Conservation (phyloP, 179 eudicot species). For the Drosera spatulata region DNA sequence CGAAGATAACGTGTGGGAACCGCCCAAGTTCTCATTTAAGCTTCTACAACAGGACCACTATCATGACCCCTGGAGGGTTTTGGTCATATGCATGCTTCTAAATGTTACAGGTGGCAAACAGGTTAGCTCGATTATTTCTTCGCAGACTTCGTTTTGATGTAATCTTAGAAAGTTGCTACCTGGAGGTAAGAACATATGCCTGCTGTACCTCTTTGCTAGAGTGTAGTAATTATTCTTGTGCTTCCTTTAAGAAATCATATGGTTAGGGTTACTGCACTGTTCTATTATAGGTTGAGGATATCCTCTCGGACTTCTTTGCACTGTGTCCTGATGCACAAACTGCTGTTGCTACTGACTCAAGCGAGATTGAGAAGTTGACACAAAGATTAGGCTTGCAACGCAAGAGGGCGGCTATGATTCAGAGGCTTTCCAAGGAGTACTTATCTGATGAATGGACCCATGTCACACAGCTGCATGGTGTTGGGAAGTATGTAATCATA, state of each 20-base stretch:
- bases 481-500: constrained; percentile 49
- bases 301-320: constrained; percentile 38
- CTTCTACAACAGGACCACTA: constrained; percentile 81
- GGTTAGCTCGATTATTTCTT: constrained; percentile 19
- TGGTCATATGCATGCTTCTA: constrained; percentile 81
- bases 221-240: too few species aligned
- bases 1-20: constrained; percentile 57
- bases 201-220: too few species aligned
- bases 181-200: too few species aligned
- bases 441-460: constrained; percentile 54
- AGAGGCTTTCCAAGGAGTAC: constrained; percentile 55
- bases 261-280: neutral
- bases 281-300: constrained; percentile 37
- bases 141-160: too few species aligned
- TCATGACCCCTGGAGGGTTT: constrained; percentile 87
- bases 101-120: constrained; percentile 67
- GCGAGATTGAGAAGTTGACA: constrained; percentile 33
- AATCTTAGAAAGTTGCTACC: too few species aligned
- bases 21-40: constrained; percentile 48
- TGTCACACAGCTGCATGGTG: constrained; percentile 64
- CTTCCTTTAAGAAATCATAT: too few species aligned
- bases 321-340: constrained; percentile 68
- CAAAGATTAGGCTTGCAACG: constrained; percentile 45
- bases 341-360: constrained; percentile 28
- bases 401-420: constrained; percentile 53